These are phyloP conservation scores for Hylodesmum podocarpum DNA, from an alignment of 306 rosid species.

Conservation along the genomic window DNA sequence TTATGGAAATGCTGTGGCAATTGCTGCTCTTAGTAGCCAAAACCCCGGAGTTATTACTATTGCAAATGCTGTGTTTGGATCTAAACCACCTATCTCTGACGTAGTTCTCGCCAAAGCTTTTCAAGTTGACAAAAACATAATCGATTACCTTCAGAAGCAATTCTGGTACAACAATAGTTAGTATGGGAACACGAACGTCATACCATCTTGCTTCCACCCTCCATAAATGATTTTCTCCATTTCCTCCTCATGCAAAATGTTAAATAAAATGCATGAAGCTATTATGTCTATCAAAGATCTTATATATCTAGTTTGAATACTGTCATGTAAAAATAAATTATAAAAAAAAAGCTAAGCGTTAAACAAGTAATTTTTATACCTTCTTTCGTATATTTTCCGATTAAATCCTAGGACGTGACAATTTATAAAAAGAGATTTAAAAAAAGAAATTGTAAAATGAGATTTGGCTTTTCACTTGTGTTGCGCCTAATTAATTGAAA, in stretches of 20 bases:
- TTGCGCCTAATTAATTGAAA: no score
- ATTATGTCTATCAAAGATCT: no score
- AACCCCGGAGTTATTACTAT: slow-evolving; percentile 28
- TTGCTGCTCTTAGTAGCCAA: slow-evolving; percentile 34
- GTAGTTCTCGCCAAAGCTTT: slow-evolving; percentile 40
- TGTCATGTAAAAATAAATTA: not conserved
- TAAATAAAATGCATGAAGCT: slow-evolving; percentile 21
- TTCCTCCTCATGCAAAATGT: not conserved
- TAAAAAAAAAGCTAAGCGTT: no score
- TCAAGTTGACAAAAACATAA: not conserved
- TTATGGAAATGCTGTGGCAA: slow-evolving; percentile 16
- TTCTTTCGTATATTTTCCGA: no score
- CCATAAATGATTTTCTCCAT: not conserved
- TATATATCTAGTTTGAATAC: no score
- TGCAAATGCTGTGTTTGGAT: slow-evolving; percentile 42
- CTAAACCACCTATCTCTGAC: slow-evolving; percentile 29
- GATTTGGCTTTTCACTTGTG: no score
- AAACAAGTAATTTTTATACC: no score
- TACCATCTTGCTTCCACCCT: not conserved
- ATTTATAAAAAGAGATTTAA: no score
- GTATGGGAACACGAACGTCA: not conserved
- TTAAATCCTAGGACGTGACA: no score
- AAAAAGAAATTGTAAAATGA: no score
- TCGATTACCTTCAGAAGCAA: slow-evolving; percentile 35
- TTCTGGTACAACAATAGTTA: slow-evolving; percentile 38